Evolutionary conservation across 2,329 filamentous ascomycete species (phyloP).

Genomic region (Ascochyta rabiei): DNA sequence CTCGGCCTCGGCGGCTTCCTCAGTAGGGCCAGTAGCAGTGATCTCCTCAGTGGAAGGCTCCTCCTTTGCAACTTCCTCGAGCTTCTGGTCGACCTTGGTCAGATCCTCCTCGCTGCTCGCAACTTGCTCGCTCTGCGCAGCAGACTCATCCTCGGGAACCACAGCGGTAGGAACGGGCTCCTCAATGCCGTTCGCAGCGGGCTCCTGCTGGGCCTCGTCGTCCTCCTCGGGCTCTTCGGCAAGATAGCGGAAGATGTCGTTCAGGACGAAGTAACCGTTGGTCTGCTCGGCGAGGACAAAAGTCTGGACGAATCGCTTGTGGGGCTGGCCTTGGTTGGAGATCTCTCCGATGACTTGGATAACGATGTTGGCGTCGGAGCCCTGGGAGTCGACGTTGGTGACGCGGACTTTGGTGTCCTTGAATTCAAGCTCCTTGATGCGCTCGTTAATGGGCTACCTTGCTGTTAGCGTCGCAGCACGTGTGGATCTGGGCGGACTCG

Average conservation of each 20-base stretch:
- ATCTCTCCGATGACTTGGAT: constrained; percentile 98
- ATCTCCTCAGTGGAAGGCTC: constrained; percentile 34
- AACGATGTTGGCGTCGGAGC: constrained; percentile 89
- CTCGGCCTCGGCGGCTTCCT: constrained; percentile 42
- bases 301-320: constrained; percentile 96
- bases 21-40: constrained; percentile 46
- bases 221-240: constrained; percentile 80
- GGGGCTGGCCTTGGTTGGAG: constrained; percentile 88
- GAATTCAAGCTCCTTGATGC: constrained; percentile 90
- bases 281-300: constrained; percentile 96
- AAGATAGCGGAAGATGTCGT: constrained; percentile 96
- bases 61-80: constrained; percentile 64
- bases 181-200: constrained; percentile 45
- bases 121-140: constrained; percentile 42
- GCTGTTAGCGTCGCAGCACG: constrained; percentile 4
- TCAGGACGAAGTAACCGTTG: constrained; percentile 96
- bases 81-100: constrained; percentile 71
- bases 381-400: constrained; percentile 95
- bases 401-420: constrained; percentile 98
- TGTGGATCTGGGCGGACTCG: neutral
- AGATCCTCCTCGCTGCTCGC: constrained; percentile 54
- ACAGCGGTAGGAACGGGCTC: constrained; percentile 50
- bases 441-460: constrained; percentile 83
- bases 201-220: constrained; percentile 45
- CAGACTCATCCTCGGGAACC: constrained; percentile 39